A percentile compares a stretch with the other conserved stretches of the same genome.
These are phyloP conservation scores for Rheum nobile DNA, from an alignment of 148 eudicot genomes.

Conservation along the genomic window DNA sequence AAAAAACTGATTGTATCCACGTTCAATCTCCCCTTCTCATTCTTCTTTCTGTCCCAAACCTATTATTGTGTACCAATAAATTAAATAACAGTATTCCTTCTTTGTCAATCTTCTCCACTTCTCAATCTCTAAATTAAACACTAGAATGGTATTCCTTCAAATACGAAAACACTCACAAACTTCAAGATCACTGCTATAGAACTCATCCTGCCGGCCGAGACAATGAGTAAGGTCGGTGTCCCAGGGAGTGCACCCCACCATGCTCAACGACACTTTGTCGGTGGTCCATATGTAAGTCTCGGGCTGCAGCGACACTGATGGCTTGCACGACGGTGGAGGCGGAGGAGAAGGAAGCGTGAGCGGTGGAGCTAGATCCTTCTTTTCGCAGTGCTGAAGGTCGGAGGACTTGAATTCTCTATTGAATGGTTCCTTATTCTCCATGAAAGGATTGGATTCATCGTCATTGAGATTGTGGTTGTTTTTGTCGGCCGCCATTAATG, in stretches of 20 bases:
- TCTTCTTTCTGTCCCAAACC: too few relatives aligned
- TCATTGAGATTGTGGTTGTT: not conserved
- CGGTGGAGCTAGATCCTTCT: not conserved
- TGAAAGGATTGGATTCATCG: constrained; percentile 53
- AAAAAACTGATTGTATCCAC: too few relatives aligned
- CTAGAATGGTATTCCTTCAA: too few relatives aligned
- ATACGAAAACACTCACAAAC: constrained; percentile 49
- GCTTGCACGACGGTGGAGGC: constrained; percentile 11
- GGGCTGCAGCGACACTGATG: constrained; percentile 11
- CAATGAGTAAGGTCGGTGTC: constrained; percentile 46
- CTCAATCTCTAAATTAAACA: too few relatives aligned
- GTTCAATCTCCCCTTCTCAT: too few relatives aligned
- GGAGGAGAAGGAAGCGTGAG: constrained; percentile 10
- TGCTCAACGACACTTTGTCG: constrained; percentile 47
- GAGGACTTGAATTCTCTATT: not conserved
- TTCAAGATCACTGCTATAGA: constrained; percentile 77
- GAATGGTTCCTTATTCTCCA: constrained; percentile 14
- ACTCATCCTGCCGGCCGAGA: constrained; percentile 58
- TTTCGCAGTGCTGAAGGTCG: not conserved
- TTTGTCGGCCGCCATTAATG: too few relatives aligned
- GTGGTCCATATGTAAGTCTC: constrained; percentile 47
- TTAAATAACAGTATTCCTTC: too few relatives aligned
- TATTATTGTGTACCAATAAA: too few relatives aligned
- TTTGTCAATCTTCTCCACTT: too few relatives aligned
- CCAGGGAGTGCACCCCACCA: constrained; percentile 46